These are phyloP conservation scores for Diaporthe destruens DNA, from an alignment of 2,329 filamentous ascomycete species.

Conservation along the genomic window DNA sequence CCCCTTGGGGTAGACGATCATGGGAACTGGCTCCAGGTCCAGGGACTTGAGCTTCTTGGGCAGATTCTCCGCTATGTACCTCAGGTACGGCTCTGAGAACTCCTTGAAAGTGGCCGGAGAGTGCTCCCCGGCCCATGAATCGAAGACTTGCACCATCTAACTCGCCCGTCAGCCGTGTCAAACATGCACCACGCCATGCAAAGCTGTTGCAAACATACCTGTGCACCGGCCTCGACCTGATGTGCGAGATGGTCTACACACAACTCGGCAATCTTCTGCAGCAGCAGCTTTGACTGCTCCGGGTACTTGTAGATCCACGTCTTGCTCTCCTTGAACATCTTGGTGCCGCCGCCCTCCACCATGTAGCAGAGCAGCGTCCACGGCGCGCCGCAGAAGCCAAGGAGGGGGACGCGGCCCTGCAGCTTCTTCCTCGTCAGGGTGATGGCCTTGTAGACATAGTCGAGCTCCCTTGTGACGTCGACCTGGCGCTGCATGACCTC, in stretches of 20 bases:
- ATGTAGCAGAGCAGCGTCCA: conserved; percentile 99
- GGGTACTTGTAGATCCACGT: conserved; percentile 96
- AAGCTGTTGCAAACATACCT: conserved; percentile 63
- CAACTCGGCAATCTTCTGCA: conserved; percentile 92
- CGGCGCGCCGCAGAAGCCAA: conserved; percentile 96
- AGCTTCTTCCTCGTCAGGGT: conserved; percentile 91
- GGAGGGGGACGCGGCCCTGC: conserved; percentile 87
- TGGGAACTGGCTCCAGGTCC: conserved; percentile 84
- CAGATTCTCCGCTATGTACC: conserved; percentile 84
- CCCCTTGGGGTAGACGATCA: conserved; percentile 98
- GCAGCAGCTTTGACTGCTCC: conserved; percentile 80
- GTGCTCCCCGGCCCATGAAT: conserved; percentile 97
- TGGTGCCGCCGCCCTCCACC: conserved; percentile 97
- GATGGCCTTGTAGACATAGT: conserved; percentile 96
- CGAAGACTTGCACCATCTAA: conserved; percentile 93
- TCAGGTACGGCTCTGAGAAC: conserved; percentile 88
- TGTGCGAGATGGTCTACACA: conserved; percentile 95
- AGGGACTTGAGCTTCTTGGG: conserved; percentile 80
- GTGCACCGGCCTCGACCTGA: conserved; percentile 93
- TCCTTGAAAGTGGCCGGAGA: conserved; percentile 85
- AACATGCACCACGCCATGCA: too few relatives aligned
- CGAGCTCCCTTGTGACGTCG: conserved; percentile 86
- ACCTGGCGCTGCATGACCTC: conserved; percentile 81
- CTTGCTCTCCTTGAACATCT: conserved; percentile 94
- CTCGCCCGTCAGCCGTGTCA: conserved; percentile 33